Evolutionary conservation across 2,329 filamentous ascomycete genomes (phyloP), one percentile per base, ranked within the genome.

Genomic region (Chalara sp.): DNA sequence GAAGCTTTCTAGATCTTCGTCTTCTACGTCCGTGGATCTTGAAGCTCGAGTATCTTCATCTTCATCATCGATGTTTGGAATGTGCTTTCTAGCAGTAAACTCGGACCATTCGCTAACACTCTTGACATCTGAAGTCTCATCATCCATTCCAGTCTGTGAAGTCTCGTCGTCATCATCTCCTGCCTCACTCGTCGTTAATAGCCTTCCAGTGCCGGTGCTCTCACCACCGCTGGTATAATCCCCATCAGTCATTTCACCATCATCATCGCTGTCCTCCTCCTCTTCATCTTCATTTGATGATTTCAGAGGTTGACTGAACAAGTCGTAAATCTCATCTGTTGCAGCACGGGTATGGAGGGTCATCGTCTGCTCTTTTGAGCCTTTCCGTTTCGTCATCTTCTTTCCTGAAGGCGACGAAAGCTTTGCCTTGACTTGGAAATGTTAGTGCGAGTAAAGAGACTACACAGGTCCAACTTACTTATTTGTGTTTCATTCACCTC

Each of bases 281-380:
- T 69, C 68, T 12, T 69, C 62, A 1, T 66, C 62, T 32, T 68
- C 63, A 45, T 63, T 58, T 12, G 57, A 63, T 54, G 58, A 65
- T 50, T 72, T 70, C 21, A 92, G 68, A 1, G 93, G 92, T 52
- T 93, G 87, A 63, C 93, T 97, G 70, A 97, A 99, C 45, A 99
- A 89, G 52, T 90, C 90, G 63, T 97, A 97, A 48, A 99, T 96
- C 60, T 99, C 93, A 60, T 97, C 91, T 55, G 92, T 96, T 5
- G 93, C 93, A 57, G 93, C 92, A 61, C 82, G 88, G 10, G 93
- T 99, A 65, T 97, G 90, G 58, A 99, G 81, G 1, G 93, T 99
- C 91, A 99, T 96, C 1, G 93, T 99, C n/a, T 91, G 88, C 68
- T 97, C 92, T 35, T 75, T 71, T 8, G 76, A 76, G 2, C 69